phyloP scores from a whole-genome alignment of 495 filamentous ascomycete genomes.

The Xylaria intraflava region DNA sequence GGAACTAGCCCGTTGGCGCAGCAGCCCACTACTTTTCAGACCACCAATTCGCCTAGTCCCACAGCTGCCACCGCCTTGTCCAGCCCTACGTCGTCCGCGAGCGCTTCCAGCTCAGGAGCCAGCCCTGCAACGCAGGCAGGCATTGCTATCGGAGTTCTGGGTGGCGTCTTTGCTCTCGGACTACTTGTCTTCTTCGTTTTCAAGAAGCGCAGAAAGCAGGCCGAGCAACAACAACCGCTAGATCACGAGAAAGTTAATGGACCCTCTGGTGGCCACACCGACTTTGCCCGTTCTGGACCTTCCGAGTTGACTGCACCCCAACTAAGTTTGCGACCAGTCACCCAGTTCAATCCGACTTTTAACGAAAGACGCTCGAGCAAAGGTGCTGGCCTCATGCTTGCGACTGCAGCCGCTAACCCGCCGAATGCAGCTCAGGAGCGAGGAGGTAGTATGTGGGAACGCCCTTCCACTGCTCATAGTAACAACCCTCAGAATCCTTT shows the following conservation, averaged over 20 bases:
- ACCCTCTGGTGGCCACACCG: conserved; percentile 25
- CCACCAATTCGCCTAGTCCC: conserved; percentile 4
- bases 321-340: conserved; percentile 80
- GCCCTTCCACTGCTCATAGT: conserved; percentile 40
- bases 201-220: conserved; percentile 52
- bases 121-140: conserved; percentile 72
- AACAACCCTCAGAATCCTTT: conserved; percentile 46
- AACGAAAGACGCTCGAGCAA: conserved; percentile 42
- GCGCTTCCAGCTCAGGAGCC: conserved; percentile 30
- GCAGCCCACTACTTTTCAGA: neutral
- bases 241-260: conserved; percentile 53
- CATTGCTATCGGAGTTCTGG: conserved; percentile 69
- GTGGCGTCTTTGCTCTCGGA: conserved; percentile 53
- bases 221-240: conserved; percentile 44
- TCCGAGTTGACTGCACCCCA: conserved; percentile 52
- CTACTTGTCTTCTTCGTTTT: conserved; percentile 62
- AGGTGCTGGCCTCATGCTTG: conserved; percentile 38
- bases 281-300: conserved; percentile 24
- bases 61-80: conserved; percentile 21
- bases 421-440: conserved; percentile 14
- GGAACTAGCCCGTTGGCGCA: conserved; percentile 10
- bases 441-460: conserved; percentile 24
- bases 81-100: conserved; percentile 24
- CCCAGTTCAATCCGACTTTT: conserved; percentile 75
- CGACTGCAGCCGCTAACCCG: conserved; percentile 29